These are phyloP conservation scores for Staphylotrichum longicolle DNA, from an alignment of 495 filamentous ascomycete species.

Conservation along the genomic window DNA sequence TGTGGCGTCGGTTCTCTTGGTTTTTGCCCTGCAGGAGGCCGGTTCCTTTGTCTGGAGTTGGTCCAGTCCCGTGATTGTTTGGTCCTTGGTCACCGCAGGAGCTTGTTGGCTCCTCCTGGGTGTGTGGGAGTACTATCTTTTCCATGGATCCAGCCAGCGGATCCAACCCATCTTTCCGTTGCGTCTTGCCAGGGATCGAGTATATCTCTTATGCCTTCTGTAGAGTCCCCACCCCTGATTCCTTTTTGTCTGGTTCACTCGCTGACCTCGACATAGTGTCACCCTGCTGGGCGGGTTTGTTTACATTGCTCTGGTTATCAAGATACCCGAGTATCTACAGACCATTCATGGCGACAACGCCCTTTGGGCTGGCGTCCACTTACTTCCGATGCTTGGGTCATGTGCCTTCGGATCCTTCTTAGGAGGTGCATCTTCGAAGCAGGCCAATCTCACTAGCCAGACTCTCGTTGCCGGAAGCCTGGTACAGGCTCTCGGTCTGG, in stretches of 20 bases:
- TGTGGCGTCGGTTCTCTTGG: conserved; percentile 52
- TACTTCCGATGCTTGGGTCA: conserved; percentile 56
- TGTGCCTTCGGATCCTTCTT: conserved; percentile 53
- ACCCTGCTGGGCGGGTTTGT: conserved; percentile 56
- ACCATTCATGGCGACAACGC: conserved; percentile 52
- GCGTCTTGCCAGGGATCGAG: conserved; percentile 37
- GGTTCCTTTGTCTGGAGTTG: conserved; percentile 48
- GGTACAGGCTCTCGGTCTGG: conserved; percentile 53
- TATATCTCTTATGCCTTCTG: conserved; percentile 44
- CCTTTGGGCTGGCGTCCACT: conserved; percentile 53
- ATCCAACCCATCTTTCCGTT: conserved; percentile 46
- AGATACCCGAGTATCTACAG: conserved; percentile 61
- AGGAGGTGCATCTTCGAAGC: conserved; percentile 46
- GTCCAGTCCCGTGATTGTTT: conserved; percentile 45
- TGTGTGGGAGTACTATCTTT: conserved; percentile 45
- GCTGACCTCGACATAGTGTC: conserved; percentile 32
- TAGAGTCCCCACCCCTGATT: conserved; percentile 33
- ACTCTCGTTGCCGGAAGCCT: conserved; percentile 49
- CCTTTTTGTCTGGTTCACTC: conserved; percentile 25
- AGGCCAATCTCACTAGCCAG: conserved; percentile 49
- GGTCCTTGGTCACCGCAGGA: conserved; percentile 42
- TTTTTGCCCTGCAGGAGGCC: conserved; percentile 59
- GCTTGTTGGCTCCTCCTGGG: conserved; percentile 49
- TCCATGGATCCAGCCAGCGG: conserved; percentile 27
- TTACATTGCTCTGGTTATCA: conserved; percentile 56